Evolutionary conservation across 768 basidiomycete genomes (phyloP).

Genomic region (Butyriboletus loyo): DNA sequence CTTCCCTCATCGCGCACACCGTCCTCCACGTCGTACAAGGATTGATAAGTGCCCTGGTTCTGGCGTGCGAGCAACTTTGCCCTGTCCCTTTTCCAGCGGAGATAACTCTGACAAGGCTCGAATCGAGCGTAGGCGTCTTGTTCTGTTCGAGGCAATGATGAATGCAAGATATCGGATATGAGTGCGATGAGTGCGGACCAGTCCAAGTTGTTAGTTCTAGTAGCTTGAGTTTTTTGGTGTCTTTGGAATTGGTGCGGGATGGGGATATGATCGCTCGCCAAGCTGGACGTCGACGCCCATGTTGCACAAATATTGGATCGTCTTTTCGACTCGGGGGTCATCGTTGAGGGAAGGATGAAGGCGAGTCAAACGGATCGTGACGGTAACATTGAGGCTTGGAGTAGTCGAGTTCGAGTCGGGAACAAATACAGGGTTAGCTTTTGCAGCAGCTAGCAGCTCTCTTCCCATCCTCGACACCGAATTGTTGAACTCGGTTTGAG

Average conservation of each 20-base stretch:
- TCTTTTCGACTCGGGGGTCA: conserved; percentile 60
- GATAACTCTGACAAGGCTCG: conserved; percentile 52
- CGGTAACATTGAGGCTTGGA: not conserved
- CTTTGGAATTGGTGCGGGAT: not conserved
- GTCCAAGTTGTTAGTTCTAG: conserved; percentile 73
- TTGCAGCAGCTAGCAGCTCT: conserved; percentile 62
- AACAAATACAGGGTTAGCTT: conserved; percentile 42
- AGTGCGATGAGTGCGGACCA: conserved; percentile 83
- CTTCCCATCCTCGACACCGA: conserved; percentile 70
- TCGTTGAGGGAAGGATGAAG: conserved; percentile 43
- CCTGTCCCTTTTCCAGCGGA: conserved; percentile 54
- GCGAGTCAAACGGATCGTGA: conserved; percentile 70
- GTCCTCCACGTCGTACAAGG: conserved; percentile 9
- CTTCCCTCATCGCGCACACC: conserved; percentile 1
- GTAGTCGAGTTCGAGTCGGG: conserved; percentile 9
- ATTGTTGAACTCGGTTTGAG: conserved; percentile 61
- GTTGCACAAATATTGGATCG: conserved; percentile 49
- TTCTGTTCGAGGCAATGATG: conserved; percentile 52
- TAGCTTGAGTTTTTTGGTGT: not conserved
- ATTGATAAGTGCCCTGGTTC: not conserved
- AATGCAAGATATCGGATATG: conserved; percentile 78
- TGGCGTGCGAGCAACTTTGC: conserved; percentile 6
- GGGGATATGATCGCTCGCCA: conserved; percentile 47
- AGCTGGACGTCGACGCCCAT: conserved; percentile 69
- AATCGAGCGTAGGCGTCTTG: conserved; percentile 66